Evolutionary conservation across 2,329 filamentous ascomycete genomes (phyloP), one percentile per base, ranked within the genome.

Genomic region (Trichoderma guizhouense): DNA sequence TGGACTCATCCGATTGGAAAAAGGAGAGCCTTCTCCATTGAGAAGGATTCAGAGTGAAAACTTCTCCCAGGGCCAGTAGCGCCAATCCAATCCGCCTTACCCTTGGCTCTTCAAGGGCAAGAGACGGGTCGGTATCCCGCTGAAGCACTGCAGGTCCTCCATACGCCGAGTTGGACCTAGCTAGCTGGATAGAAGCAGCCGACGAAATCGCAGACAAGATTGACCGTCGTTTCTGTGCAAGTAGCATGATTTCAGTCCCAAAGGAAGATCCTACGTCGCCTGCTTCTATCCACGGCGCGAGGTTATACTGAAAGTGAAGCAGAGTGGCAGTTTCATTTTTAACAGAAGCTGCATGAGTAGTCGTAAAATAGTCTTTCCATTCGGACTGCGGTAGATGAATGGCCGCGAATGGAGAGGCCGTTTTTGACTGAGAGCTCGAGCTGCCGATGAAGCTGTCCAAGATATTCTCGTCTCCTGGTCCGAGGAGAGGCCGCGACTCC

Each of bases 211-310:
- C 72, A 34, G 67, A 28, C 11, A 57, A 68, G 2, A 74, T 43
- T 3, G 30, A 28, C 14, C 63, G 70, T 53, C 32, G 57, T 26
- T 72, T 65, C 55, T 75, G 73, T 18, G 71, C 74, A 24, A 75
- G 68, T 34, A 63, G 66, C 74, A 76, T 75, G 11, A 73, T 21
- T n/a, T 72, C 72, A 3, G 73, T 71, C 21, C 72, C 73, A 30
- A 76, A 74, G 9, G 24, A 60, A 24, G 71, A 72, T 8, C 51
- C 47, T 5, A 73, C 58, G 28, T 75, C 73, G 24, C 73, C 75
- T 14, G 74, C 74, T 24, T 75, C 74, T 1, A 76, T 74, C 75
- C 74, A 76, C 11, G 74, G 75, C 2, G 71, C 74, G n/a, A 74
- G 74, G 26, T 72, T 72, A 57, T 76, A 76, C 34, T 70, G 74